phyloP scores from a whole-genome alignment of 1,139 yeast genomes.

The Blastobotrys apis region DNA sequence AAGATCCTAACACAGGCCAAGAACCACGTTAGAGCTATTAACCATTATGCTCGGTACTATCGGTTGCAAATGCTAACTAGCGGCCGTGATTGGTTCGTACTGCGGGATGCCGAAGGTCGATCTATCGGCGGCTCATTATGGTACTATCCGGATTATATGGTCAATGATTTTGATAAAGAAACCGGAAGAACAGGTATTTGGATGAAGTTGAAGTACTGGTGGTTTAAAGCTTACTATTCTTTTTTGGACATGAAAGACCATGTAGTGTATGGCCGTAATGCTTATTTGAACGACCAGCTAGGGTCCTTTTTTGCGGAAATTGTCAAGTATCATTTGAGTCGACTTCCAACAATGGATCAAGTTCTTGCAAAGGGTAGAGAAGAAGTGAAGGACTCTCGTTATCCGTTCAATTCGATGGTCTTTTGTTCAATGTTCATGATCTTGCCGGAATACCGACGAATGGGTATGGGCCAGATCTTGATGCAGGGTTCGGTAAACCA shows the following conservation, averaged over 20 bases:
- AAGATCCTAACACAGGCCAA: not conserved
- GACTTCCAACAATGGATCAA: not conserved
- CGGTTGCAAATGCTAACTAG: not conserved
- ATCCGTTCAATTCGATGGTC: not conserved
- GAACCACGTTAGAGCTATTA: not conserved
- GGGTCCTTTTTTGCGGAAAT: not conserved
- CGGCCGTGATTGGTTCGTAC: not conserved
- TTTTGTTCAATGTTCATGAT: not conserved
- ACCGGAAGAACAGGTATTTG: not conserved
- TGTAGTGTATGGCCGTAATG: not conserved
- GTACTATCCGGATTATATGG: not conserved
- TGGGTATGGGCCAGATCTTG: not conserved
- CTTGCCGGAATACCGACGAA: slow-evolving; percentile 1
- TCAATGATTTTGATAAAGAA: not conserved
- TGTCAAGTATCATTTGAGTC: not conserved
- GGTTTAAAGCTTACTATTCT: not conserved
- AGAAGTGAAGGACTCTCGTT: not conserved
- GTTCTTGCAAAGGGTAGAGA: not conserved
- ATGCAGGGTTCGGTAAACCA: not conserved
- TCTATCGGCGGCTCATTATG: not conserved
- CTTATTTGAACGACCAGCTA: not conserved
- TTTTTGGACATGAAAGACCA: not conserved
- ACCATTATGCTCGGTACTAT: not conserved
- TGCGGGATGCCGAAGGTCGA: not conserved
- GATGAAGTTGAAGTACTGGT: not conserved